A percentile compares a stretch with the other conserved stretches of the same genome.
phyloP scores from a whole-genome alignment of 306 rosid species.

The apple (Malus domestica) region DNA sequence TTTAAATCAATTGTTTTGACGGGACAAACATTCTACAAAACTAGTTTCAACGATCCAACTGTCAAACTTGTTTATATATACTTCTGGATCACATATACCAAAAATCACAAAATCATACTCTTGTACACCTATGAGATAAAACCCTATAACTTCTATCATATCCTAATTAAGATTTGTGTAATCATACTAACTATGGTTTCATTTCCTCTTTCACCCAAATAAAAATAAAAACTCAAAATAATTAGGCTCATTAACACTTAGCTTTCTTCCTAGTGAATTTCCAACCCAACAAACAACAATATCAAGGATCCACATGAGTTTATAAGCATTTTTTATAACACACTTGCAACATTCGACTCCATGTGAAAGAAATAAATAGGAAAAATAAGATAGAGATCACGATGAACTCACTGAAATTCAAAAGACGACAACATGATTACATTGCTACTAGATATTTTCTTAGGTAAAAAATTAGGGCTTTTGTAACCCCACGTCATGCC shows the following conservation, averaged over 20 bases:
- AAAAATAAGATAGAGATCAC: neutral
- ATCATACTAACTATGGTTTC: constrained; percentile 11
- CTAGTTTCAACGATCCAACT: too few species aligned
- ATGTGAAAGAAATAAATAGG: neutral
- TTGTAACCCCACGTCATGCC: constrained; percentile 37
- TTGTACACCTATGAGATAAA: constrained; percentile 7
- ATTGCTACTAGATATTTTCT: constrained; percentile 37
- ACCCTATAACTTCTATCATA: constrained; percentile 8
- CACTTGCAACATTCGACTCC: neutral
- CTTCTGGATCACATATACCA: too few species aligned
- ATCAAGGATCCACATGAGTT: neutral
- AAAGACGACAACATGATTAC: neutral
- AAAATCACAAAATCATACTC: constrained; percentile 5
- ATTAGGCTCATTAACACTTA: constrained; percentile 5
- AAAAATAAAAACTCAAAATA: constrained; percentile 12
- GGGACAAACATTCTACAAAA: too few species aligned
- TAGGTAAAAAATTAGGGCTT: constrained; percentile 19
- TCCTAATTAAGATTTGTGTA: constrained; percentile 7
- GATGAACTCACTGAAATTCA: constrained; percentile 1
- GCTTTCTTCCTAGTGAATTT: constrained; percentile 29
- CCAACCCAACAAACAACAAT: constrained; percentile 35
- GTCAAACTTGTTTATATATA: too few species aligned
- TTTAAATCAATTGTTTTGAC: too few species aligned
- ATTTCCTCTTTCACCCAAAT: constrained; percentile 1
- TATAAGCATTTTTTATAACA: neutral